Percentiles rank a stretch among this genome's conserved stretches.
Conservation (phyloP, 208 protist species). For the Crithidia fasciculata region DNA sequence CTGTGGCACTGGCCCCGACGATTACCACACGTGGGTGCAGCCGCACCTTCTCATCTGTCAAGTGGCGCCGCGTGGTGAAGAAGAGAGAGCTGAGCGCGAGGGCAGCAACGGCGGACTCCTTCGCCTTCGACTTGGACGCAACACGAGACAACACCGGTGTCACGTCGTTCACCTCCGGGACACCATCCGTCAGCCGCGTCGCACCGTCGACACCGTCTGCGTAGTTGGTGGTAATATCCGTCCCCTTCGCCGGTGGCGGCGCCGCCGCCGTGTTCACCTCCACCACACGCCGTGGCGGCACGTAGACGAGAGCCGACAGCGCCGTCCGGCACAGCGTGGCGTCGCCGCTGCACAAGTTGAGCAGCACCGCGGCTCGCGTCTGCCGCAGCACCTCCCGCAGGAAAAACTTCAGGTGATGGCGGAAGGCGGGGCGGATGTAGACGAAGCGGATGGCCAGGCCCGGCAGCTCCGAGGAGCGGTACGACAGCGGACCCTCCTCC, state of each 20-base stretch:
- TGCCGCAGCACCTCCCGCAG: conserved; percentile 79
- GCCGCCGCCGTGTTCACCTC: conserved; percentile 36
- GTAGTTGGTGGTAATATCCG: not conserved
- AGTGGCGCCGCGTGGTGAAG: conserved; percentile 68
- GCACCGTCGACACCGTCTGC: not conserved
- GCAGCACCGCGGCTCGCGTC: conserved; percentile 60
- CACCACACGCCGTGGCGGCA: conserved; percentile 71
- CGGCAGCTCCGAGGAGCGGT: conserved; percentile 51
- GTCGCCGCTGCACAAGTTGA: conserved; percentile 39
- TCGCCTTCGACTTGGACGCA: not conserved
- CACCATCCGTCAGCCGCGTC: not conserved
- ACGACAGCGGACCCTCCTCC: conserved; percentile 41
- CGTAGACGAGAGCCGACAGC: conserved; percentile 47
- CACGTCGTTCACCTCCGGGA: conserved; percentile 40
- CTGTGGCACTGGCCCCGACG: conserved; percentile 85
- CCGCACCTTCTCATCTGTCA: conserved; percentile 82
- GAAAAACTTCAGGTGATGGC: conserved; percentile 74
- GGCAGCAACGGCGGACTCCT: not conserved
- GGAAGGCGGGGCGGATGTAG: conserved; percentile 71
- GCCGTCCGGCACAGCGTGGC: conserved; percentile 49
- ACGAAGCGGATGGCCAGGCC: conserved; percentile 71
- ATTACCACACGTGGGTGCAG: conserved; percentile 87
- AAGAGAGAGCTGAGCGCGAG: conserved; percentile 68
- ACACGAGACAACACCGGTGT: conserved; percentile 10
- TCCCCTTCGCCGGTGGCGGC: not conserved